Evolutionary conservation across 352 stramenopile genomes (phyloP).

Genomic region (Stramenopiles sp.): DNA sequence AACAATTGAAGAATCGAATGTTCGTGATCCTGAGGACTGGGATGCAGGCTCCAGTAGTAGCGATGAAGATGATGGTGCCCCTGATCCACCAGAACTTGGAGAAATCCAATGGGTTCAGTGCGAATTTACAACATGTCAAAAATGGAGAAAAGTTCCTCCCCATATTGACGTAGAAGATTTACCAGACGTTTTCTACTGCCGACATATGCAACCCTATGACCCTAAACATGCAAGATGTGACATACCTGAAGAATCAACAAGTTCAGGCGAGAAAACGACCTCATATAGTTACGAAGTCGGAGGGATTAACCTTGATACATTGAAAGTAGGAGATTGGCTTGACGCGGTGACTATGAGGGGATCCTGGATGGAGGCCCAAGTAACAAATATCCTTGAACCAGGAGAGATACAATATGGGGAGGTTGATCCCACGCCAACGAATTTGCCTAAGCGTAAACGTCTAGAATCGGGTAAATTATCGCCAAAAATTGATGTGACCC

Average conservation of each 20-base stretch:
- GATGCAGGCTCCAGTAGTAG: background rate
- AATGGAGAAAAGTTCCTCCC: background rate
- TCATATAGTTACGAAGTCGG: background rate
- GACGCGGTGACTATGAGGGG: background rate
- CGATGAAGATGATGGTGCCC: background rate
- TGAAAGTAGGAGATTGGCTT: background rate
- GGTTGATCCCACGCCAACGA: background rate
- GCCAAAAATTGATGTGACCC: background rate
- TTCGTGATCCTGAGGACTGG: background rate
- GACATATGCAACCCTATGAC: background rate
- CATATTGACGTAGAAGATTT: background rate
- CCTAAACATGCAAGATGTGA: background rate
- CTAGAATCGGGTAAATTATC: background rate
- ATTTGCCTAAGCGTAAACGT: background rate
- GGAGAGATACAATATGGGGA: background rate
- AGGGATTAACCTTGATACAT: background rate
- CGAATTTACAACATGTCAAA: background rate
- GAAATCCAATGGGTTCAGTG: background rate
- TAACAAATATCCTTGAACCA: background rate
- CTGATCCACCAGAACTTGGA: background rate
- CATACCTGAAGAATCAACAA: background rate
- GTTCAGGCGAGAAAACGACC: background rate
- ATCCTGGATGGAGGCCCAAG: background rate
- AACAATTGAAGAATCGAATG: background rate
- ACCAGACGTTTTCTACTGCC: background rate